A percentile compares a stretch with the other conserved stretches of the same genome.
These are phyloP conservation scores for Citrullus amarus DNA, from an alignment of 306 rosid species.

Conservation along the genomic window DNA sequence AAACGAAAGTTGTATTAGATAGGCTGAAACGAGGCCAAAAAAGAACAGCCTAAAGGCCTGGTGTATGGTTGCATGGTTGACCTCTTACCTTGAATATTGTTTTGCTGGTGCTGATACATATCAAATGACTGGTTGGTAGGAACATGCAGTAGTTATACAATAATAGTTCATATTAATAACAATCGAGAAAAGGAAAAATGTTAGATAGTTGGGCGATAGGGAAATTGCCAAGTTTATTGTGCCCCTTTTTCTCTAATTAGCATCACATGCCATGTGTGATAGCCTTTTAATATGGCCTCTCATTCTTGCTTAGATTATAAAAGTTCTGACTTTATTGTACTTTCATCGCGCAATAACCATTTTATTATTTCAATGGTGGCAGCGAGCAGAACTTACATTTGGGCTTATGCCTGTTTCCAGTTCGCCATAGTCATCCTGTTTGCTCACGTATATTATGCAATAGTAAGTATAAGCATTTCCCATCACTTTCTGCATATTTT, in stretches of 20 bases:
- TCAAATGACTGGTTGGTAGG: neutral
- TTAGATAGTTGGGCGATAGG: neutral
- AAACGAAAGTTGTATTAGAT: too few species aligned
- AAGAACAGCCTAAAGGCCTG: too few species aligned
- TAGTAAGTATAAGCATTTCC: constrained; percentile 44
- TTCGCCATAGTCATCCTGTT: constrained; percentile 64
- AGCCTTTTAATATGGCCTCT: neutral
- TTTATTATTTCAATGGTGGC: constrained; percentile 13
- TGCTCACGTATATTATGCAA: constrained; percentile 62
- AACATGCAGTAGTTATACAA: neutral
- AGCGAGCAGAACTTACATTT: constrained; percentile 64
- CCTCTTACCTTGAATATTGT: neutral
- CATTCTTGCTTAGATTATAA: neutral
- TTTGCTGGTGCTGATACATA: neutral
- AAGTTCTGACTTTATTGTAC: neutral
- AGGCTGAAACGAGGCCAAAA: too few species aligned
- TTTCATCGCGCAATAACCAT: neutral
- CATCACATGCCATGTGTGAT: neutral
- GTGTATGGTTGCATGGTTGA: neutral
- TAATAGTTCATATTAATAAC: neutral
- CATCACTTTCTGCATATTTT: neutral
- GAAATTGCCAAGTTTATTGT: neutral
- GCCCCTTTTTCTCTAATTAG: neutral
- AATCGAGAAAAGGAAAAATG: neutral
- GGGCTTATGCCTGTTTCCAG: constrained; percentile 90